Evolutionary conservation across 2,329 filamentous ascomycete genomes (phyloP).

Genomic region (Leptographium flavum): DNA sequence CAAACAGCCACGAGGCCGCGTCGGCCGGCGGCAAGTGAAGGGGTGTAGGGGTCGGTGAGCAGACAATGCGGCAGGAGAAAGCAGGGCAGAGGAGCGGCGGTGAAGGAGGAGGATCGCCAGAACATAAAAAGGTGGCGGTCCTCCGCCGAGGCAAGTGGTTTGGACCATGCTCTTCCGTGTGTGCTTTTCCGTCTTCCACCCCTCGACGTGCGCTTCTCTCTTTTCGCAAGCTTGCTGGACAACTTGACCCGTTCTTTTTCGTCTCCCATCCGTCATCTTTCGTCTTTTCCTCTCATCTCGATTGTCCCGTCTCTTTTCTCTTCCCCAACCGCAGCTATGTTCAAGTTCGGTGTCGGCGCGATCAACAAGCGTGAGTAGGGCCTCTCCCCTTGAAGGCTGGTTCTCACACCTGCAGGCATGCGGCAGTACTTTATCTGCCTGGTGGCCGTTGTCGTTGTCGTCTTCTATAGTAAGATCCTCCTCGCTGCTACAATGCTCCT

Average conservation of each 20-base stretch:
- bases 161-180: too few relatives aligned
- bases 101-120: background rate
- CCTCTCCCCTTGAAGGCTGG: background rate
- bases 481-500: background rate
- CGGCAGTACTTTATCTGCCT: slow-evolving; percentile 4
- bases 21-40: background rate
- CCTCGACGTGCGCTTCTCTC: too few relatives aligned
- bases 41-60: background rate
- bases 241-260: background rate
- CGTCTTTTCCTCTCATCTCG: background rate
- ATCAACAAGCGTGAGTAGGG: background rate
- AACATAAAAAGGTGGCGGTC: too few relatives aligned
- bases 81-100: background rate
- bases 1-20: background rate
- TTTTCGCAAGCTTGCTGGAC: background rate
- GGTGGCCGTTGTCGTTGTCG: slow-evolving; percentile 1
- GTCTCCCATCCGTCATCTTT: background rate
- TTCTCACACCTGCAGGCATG: background rate
- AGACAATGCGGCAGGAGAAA: too few relatives aligned
- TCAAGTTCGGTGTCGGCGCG: background rate
- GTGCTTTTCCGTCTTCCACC: too few relatives aligned
- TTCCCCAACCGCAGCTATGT: background rate
- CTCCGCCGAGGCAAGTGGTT: too few relatives aligned
- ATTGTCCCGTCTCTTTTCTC: background rate
- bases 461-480: slow-evolving; percentile 3